Base-by-base conservation (phyloP, 129 eudicot genomes). In the Flaveria robusta region DNA sequence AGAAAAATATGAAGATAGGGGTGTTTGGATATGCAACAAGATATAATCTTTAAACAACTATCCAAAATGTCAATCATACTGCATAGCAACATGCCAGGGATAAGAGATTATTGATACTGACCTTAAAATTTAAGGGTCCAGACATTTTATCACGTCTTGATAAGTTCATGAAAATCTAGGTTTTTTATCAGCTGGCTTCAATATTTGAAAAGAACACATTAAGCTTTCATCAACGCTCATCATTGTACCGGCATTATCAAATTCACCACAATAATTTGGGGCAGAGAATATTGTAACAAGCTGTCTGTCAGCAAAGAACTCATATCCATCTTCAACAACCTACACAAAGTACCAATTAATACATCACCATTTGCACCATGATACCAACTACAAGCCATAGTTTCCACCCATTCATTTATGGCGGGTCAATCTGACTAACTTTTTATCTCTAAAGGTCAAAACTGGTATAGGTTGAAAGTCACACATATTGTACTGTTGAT, bases 291-390 rank as follows among this genome's bases (percentile, higher is more conserved):
- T 81, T 3, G 96, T 89, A 52, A 89, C 96, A 63, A 89, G 92
- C 77, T 89, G 96, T 66, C 92, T 84, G 8, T 89, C 96, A 76
- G 96, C 96, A 76, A 89, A 89, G 58, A 89, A 87, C 68, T 89
- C 96, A 81, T 87, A 89, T 50, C 96, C 96, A 85, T 89, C 96
- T 74, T 89, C 96, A 81, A 89, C 96, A 79, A 89, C 96, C 96
- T 89, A 74, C 65, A 74, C 29, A 77, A 41, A 62, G n/a, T 31
- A 62, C 19, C 51, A 72, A 9, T 54, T 4, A 4, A 59, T 37
- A 75, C 58, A 55, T 51, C 42, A 9, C 0, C 9, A 39, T 15
- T 46, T 26, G 2, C 31, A 3, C 15, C 58, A 72, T 18, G 24
- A 34, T 11, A 66, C 9, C 69, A 9, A 16, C 8, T 26, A 42